Percentiles rank a stretch among this genome's conserved stretches.
These are phyloP conservation scores for Nemania diffusa DNA, from an alignment of 2,329 filamentous ascomycete genomes.

Conservation along the genomic window DNA sequence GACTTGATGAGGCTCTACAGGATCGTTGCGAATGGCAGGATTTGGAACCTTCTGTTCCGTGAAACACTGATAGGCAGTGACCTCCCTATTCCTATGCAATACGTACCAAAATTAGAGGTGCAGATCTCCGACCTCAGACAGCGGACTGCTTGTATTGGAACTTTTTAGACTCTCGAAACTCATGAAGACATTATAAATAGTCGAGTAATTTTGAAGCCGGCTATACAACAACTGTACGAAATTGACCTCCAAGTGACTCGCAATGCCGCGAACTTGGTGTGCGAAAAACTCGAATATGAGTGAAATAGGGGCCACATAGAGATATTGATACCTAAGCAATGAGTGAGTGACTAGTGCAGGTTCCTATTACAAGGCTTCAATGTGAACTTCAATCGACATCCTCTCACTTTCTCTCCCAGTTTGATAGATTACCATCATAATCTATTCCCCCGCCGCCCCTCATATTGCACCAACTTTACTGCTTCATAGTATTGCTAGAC, in stretches of 20 bases:
- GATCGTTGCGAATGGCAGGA: conserved; percentile 31
- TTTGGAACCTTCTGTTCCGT: background rate
- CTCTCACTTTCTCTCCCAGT: background rate
- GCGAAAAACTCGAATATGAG: background rate
- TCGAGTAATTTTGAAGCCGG: background rate
- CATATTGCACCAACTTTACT: conserved; percentile 7
- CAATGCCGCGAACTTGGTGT: background rate
- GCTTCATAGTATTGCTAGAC: conserved; percentile 44
- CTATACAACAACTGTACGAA: background rate
- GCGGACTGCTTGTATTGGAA: background rate
- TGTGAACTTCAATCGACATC: background rate
- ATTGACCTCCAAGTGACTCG: background rate
- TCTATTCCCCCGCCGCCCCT: background rate
- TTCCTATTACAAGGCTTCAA: background rate
- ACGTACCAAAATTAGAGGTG: background rate
- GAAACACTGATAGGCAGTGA: background rate
- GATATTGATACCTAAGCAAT: background rate
- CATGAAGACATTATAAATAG: background rate
- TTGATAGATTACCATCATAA: background rate
- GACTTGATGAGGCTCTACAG: conserved; percentile 43
- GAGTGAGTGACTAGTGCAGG: conserved; percentile 17
- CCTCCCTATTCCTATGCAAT: background rate
- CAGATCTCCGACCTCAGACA: background rate
- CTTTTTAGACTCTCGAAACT: background rate
- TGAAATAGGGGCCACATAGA: background rate